Conservation (phyloP, 495 filamentous ascomycete genomes). For the Aspergillus asperescens region DNA sequence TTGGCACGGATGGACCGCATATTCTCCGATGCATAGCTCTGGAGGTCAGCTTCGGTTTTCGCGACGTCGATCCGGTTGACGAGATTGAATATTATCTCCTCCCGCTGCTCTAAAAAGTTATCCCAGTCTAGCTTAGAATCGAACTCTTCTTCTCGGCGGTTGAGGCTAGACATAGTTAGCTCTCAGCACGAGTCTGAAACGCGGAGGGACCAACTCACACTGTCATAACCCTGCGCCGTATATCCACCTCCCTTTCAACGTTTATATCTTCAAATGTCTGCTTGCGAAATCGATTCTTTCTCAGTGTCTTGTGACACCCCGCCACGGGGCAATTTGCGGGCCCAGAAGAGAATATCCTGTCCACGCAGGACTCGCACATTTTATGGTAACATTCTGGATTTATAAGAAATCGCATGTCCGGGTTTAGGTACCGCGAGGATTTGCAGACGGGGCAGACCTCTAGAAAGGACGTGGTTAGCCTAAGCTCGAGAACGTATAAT, state of each 20-base stretch:
- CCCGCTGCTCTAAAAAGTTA: constrained; percentile 90
- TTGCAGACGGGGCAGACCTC: constrained; percentile 98
- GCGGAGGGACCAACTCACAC: constrained; percentile 40
- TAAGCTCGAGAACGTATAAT: neutral
- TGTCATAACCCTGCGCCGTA: constrained; percentile 70
- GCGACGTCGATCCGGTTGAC: constrained; percentile 64
- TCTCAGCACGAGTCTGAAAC: constrained; percentile 1
- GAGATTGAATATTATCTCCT: constrained; percentile 84
- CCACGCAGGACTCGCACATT: constrained; percentile 93
- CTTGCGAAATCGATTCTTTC: constrained; percentile 73
- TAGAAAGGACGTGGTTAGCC: constrained; percentile 28
- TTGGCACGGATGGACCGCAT: constrained; percentile 53
- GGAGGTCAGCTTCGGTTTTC: constrained; percentile 64
- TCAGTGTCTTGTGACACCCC: constrained; percentile 76
- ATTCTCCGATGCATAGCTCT: constrained; percentile 63
- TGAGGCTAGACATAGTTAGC: constrained; percentile 50
- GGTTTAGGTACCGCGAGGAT: constrained; percentile 89
- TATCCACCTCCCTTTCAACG: constrained; percentile 92
- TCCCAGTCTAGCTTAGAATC: constrained; percentile 75
- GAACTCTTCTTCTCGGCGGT: constrained; percentile 87
- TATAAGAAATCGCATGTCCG: constrained; percentile 86
- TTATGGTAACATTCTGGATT: constrained; percentile 98
- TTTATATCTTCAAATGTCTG: constrained; percentile 88
- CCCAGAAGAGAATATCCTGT: constrained; percentile 85
- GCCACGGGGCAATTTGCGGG: constrained; percentile 88